Conservation (phyloP, 257 asterid species). For the Osmanthus fragrans region DNA sequence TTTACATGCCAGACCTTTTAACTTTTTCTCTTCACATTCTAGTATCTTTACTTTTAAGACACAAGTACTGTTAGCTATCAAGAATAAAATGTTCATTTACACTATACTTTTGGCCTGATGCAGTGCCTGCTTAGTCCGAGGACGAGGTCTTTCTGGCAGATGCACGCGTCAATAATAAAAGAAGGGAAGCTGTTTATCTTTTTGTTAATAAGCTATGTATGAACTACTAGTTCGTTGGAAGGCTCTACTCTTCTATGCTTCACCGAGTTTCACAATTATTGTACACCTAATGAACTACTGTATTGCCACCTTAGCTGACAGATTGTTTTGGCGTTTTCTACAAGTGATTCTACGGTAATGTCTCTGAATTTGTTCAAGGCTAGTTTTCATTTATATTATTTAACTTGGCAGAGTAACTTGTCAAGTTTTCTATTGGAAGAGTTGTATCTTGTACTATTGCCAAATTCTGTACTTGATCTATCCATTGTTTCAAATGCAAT, state of each 20-base stretch:
- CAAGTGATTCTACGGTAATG: not conserved
- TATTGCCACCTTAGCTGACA: not conserved
- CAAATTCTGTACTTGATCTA: not conserved
- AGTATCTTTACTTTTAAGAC: not conserved
- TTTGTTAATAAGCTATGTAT: not conserved
- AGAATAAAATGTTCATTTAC: not conserved
- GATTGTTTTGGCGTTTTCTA: not conserved
- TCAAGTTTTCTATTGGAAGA: not conserved
- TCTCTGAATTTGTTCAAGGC: not conserved
- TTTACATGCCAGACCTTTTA: not conserved
- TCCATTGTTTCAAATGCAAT: not conserved
- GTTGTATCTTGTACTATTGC: not conserved
- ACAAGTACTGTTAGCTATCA: not conserved
- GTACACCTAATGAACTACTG: not conserved
- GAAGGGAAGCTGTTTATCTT: not conserved
- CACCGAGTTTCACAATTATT: not conserved
- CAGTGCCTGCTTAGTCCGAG: not conserved
- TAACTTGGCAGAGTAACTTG: constrained; percentile 7
- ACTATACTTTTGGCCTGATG: not conserved
- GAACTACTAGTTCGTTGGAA: not conserved
- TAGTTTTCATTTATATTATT: not conserved
- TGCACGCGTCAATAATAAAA: not conserved
- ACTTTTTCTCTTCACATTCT: not conserved
- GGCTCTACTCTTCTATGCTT: not conserved
- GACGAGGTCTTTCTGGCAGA: not conserved